Conservation (phyloP, 805 yeast genomes). For the Cyberlindnera euphorbiiphila region DNA sequence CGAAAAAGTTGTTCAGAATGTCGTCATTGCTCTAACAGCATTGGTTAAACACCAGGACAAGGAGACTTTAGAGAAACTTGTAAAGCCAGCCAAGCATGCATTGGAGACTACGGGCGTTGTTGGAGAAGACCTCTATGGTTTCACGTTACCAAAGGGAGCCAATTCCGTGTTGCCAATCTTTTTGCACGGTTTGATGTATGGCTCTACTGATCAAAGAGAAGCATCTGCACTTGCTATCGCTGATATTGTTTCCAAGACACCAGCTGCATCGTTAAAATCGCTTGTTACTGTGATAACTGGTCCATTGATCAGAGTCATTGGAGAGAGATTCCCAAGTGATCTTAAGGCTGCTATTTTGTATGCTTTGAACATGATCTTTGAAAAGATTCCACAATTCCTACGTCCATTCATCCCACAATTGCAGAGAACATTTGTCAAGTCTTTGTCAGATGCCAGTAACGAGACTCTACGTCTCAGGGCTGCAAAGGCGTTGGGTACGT, state of each 20-base stretch:
- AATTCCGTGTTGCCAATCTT: constrained; percentile 85
- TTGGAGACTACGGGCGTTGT: constrained; percentile 58
- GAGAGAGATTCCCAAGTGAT: constrained; percentile 89
- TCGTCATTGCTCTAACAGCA: constrained; percentile 60
- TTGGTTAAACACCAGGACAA: constrained; percentile 71
- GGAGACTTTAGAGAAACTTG: constrained; percentile 70
- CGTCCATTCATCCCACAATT: constrained; percentile 96
- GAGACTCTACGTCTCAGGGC: constrained; percentile 78
- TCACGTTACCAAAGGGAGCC: constrained; percentile 75
- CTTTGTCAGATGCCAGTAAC: constrained; percentile 73
- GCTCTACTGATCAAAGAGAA: constrained; percentile 79
- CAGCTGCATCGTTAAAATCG: constrained; percentile 76
- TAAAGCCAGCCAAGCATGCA: constrained; percentile 76
- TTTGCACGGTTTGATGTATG: constrained; percentile 94
- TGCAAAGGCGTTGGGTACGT: constrained; percentile 82
- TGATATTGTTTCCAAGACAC: constrained; percentile 79
- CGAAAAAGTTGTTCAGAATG: constrained; percentile 55
- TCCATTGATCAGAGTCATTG: constrained; percentile 95
- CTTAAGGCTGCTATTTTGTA: constrained; percentile 90
- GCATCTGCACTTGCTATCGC: constrained; percentile 86
- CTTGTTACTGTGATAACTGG: constrained; percentile 94
- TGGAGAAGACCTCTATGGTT: constrained; percentile 69
- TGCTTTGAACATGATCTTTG: constrained; percentile 75
- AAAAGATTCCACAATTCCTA: constrained; percentile 83
- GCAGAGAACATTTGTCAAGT: constrained; percentile 93